Evolutionary conservation across 2,329 filamentous ascomycete genomes (phyloP).

Genomic region (Cordyceps militaris): DNA sequence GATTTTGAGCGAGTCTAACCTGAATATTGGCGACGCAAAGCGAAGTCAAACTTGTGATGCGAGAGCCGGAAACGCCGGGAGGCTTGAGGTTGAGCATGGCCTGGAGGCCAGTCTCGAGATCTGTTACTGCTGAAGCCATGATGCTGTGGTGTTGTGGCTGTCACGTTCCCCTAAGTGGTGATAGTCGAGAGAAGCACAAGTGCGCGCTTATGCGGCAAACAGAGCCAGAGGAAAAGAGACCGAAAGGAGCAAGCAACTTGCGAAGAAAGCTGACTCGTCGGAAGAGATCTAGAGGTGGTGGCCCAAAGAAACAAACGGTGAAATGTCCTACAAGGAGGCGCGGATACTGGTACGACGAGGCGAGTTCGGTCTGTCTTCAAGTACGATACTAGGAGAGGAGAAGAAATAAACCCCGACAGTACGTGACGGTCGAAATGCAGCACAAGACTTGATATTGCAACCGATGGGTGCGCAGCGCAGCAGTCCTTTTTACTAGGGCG

Average conservation of each 20-base stretch:
- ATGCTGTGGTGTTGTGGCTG: neutral
- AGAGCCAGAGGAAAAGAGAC: neutral
- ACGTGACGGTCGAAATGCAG: neutral
- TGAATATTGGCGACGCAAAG: constrained; percentile 86
- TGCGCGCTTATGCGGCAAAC: constrained; percentile 3
- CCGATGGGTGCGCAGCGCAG: neutral
- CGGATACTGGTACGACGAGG: constrained; percentile 8
- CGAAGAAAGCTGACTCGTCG: neutral
- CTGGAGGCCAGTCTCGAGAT: constrained; percentile 83
- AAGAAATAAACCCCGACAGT: constrained; percentile 1
- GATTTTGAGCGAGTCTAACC: constrained; percentile 44
- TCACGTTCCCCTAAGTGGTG: neutral
- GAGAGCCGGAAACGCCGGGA: constrained; percentile 87
- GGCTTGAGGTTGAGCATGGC: constrained; percentile 88
- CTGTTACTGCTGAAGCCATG: constrained; percentile 80
- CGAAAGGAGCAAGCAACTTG: neutral
- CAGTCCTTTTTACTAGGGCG: constrained; percentile 8
- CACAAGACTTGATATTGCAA: neutral
- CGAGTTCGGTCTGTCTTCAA: constrained; percentile 3
- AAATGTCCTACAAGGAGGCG: constrained; percentile 12
- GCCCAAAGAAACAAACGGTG: constrained; percentile 3
- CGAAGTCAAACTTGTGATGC: constrained; percentile 78
- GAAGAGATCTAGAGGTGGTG: neutral
- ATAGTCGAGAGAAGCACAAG: neutral
- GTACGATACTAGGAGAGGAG: constrained; percentile 10